These are phyloP conservation scores for Panaeolus papilionaceus DNA, from an alignment of 768 basidiomycete species.

Conservation along the genomic window DNA sequence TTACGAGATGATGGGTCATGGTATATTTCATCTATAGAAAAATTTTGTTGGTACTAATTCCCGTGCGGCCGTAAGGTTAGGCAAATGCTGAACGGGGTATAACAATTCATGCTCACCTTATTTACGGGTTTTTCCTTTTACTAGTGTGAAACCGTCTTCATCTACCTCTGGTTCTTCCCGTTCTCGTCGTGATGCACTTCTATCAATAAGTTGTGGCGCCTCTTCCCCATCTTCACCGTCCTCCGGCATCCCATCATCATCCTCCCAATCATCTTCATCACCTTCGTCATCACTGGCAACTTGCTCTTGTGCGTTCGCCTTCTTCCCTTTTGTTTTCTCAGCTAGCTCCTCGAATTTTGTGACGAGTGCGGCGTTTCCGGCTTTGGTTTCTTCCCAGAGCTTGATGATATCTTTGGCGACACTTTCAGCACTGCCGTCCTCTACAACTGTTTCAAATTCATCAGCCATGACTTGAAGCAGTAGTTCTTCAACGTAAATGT, in stretches of 20 bases:
- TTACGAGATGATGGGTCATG: slow-evolving; percentile 1
- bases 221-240: slow-evolving; percentile 52
- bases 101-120: slow-evolving; percentile 29
- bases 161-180: slow-evolving; percentile 77
- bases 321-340: slow-evolving; percentile 62
- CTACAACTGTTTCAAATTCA: slow-evolving; percentile 84
- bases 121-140: slow-evolving; percentile 63
- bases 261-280: slow-evolving; percentile 54
- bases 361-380: slow-evolving; percentile 56
- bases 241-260: slow-evolving; percentile 52
- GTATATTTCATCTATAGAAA: slow-evolving; percentile 1
- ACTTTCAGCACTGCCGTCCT: slow-evolving; percentile 81
- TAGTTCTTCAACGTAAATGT: slow-evolving; percentile 80
- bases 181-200: slow-evolving; percentile 31
- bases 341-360: slow-evolving; percentile 68
- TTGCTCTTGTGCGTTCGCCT: slow-evolving; percentile 53
- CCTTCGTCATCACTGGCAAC: slow-evolving; percentile 48
- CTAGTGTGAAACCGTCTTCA: slow-evolving; percentile 91
- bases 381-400: slow-evolving; percentile 64
- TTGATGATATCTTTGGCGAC: slow-evolving; percentile 77
- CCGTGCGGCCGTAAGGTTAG: slow-evolving; percentile 9
- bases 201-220: slow-evolving; percentile 62
- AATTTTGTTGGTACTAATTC: background rate
- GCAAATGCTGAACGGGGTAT: slow-evolving; percentile 5
- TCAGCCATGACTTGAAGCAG: slow-evolving; percentile 86